A percentile compares a stretch with the other conserved stretches of the same genome.
Conservation (phyloP, 2,329 filamentous ascomycete species). For the Chaetomium olivaceum region DNA sequence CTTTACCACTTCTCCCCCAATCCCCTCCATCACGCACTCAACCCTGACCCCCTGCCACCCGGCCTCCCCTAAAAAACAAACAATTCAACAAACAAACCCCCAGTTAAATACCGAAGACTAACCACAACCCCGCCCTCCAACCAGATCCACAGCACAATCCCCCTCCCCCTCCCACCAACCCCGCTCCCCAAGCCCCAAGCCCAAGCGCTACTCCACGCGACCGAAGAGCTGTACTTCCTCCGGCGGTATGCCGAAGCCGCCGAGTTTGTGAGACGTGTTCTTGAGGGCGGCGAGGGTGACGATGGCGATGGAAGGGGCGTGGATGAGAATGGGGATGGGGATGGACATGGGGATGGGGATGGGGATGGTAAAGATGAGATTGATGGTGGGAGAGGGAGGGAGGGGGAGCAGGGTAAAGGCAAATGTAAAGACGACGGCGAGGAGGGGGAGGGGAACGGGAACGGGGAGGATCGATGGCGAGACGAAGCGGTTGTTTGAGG, state of each 20-base stretch:
- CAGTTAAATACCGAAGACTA: background rate
- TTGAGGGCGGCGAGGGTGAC: constrained; percentile 32
- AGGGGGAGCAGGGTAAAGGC: background rate
- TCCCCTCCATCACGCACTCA: too few relatives aligned
- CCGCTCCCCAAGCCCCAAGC: constrained; percentile 46
- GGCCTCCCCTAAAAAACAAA: too few relatives aligned
- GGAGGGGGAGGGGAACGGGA: background rate
- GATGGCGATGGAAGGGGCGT: background rate
- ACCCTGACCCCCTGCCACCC: too few relatives aligned
- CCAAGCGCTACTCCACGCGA: constrained; percentile 56
- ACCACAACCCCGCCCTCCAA: background rate
- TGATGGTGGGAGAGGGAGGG: background rate
- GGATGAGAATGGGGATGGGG: too few relatives aligned
- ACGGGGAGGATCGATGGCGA: constrained; percentile 45
- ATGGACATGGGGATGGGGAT: too few relatives aligned
- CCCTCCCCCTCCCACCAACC: constrained; percentile 34
- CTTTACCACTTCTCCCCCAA: background rate
- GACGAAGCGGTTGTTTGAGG: constrained; percentile 41
- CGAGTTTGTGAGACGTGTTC: constrained; percentile 42
- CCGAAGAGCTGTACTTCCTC: constrained; percentile 60
- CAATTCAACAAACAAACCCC: too few relatives aligned
- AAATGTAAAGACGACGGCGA: background rate
- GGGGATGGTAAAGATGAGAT: too few relatives aligned
- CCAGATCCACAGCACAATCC: constrained; percentile 44
- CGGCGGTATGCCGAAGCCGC: constrained; percentile 48